Conservation (phyloP, 345 rosid species). For the Salix arbutifolia region DNA sequence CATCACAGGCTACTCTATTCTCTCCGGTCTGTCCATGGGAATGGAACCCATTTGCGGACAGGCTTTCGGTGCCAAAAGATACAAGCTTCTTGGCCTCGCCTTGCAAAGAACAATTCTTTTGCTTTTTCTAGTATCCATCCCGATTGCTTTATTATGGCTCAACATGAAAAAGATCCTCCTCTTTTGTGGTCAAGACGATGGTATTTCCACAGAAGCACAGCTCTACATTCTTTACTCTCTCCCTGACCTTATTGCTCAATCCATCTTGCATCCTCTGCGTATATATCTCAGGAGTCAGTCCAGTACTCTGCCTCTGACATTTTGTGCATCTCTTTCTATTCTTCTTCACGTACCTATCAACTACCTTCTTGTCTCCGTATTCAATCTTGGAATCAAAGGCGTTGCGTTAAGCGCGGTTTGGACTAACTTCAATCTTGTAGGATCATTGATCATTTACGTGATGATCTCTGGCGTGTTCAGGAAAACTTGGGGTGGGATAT, state of each 20-base stretch:
- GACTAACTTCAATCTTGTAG: constrained; percentile 37
- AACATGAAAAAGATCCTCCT: constrained; percentile 35
- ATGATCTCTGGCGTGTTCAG: constrained; percentile 19
- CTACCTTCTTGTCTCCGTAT: constrained; percentile 28
- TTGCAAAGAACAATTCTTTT: constrained; percentile 40
- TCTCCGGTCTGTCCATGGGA: constrained; percentile 70
- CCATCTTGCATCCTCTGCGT: constrained; percentile 42
- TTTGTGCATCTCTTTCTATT: constrained; percentile 56
- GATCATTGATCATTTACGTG: constrained; percentile 29
- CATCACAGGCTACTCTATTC: constrained; percentile 85
- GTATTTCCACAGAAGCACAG: constrained; percentile 35
- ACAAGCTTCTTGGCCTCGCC: constrained; percentile 27
- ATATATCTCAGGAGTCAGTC: constrained; percentile 41
- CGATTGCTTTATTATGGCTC: constrained; percentile 41
- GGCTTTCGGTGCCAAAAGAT: constrained; percentile 45
- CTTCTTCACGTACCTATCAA: constrained; percentile 65
- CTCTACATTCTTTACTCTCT: constrained; percentile 31
- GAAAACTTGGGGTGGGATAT: constrained; percentile 36
- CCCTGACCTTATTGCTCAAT: constrained; percentile 44
- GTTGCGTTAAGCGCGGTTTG: constrained; percentile 34
- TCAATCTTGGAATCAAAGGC: constrained; percentile 41
- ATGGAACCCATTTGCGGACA: constrained; percentile 51
- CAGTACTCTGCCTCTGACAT: constrained; percentile 62
- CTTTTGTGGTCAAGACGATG: constrained; percentile 37
- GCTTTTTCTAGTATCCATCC: constrained; percentile 34